Base-by-base conservation (phyloP, 306 rosid species). In the Acacia confusa region DNA sequence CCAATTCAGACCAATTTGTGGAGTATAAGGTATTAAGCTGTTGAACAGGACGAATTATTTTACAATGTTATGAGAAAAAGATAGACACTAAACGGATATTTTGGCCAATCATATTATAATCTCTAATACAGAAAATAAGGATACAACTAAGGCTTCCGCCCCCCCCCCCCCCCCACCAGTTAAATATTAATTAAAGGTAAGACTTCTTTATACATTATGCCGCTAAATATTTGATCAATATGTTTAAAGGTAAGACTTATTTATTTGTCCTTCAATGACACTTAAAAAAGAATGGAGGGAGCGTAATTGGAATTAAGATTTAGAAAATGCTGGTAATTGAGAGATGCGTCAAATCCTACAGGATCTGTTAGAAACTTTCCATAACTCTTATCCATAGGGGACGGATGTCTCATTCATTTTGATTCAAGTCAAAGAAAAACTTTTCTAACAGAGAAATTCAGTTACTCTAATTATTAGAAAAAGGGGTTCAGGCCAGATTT, bases 1-100 rank as follows among this genome's bases (percentile, higher is more conserved):
- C 58, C 52, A 52, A 69, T 57, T 61, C 70, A 40, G 40, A 67
- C 79, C 76, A 52, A 82, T 41, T 77, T 79, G 81, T 58, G 88
- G 85, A 80, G 67, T 24, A 32, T 72, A 80, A 70, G 70, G 50
- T 63, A 77, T 32, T 20, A 68, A 68, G 81, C 78, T 80, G 76
- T 78, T 83, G 74, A 74, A 61, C 57, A 76, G 47, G 84, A 76
- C 53, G 41, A 15, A 27, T 67, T 25, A 82, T 74, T 74, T 47
- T 72, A 66, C 75, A 74, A 74, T 48, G n/a, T 15, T 25, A 27
- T 6, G 32, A 9, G 63, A 32, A 10, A 57, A 76, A 57, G 74
- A 70, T 60, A 60, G 73, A 36, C 34, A 24, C 32, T 12, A 32
- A 52, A 20, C 70, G 38, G 19, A 12, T 25, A 11, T 25, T 24